These are phyloP conservation scores for Monilinia aucupariae DNA, from an alignment of 2,329 filamentous ascomycete genomes.

Conservation along the genomic window DNA sequence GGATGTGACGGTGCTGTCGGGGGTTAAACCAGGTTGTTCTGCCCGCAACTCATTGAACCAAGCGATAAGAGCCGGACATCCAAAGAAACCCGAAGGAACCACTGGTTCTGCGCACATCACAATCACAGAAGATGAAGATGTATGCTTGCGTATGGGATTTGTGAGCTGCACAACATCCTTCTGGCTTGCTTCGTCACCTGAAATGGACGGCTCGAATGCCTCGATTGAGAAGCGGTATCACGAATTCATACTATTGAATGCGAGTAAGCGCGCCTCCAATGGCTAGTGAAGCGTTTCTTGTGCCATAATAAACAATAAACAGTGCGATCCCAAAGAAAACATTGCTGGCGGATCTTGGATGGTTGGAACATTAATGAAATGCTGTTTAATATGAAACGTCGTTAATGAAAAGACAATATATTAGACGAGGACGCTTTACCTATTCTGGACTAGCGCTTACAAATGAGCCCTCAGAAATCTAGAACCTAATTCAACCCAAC, in stretches of 20 bases:
- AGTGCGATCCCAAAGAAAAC: background rate
- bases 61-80: conserved; percentile 1
- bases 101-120: conserved; percentile 2
- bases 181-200: background rate
- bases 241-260: background rate
- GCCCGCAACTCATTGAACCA: background rate
- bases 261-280: background rate
- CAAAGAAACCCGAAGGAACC: background rate
- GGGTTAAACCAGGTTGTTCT: background rate
- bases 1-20: background rate
- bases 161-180: background rate
- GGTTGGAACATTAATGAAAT: background rate
- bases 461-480: background rate
- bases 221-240: background rate
- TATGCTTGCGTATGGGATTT: background rate
- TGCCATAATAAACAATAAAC: background rate
- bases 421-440: background rate
- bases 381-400: background rate
- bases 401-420: conserved; percentile 14
- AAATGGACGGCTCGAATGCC: background rate
- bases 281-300: background rate
- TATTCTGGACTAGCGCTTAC: background rate
- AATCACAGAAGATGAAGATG: background rate
- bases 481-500: conserved; percentile 4
- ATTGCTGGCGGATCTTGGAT: background rate